phyloP scores from a whole-genome alignment of 257 asterid species.

The Penstemon barbatus region DNA sequence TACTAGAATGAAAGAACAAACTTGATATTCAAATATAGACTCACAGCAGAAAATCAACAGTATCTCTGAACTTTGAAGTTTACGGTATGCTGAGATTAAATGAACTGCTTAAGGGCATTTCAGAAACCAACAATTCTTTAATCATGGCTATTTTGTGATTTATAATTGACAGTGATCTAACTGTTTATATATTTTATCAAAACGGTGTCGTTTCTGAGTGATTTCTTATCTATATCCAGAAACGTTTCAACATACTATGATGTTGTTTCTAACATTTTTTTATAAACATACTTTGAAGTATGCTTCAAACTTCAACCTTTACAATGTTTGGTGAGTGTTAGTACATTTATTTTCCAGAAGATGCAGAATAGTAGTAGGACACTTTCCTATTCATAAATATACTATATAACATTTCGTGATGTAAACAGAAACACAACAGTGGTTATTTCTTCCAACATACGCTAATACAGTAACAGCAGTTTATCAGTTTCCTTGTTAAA shows the following conservation, averaged over 20 bases:
- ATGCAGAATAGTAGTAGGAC: too few relatives aligned
- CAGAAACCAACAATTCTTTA: slow-evolving; percentile 15
- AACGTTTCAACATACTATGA: not conserved
- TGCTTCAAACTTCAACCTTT: not conserved
- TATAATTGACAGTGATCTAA: not conserved
- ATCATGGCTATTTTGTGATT: slow-evolving; percentile 16
- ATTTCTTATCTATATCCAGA: slow-evolving; percentile 3
- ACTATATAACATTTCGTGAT: not conserved
- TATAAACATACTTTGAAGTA: not conserved
- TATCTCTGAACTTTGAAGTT: slow-evolving; percentile 19
- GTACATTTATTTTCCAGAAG: not conserved
- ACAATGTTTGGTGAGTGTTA: not conserved
- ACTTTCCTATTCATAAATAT: too few relatives aligned
- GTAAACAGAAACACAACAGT: not conserved
- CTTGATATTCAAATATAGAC: not conserved
- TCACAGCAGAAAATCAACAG: slow-evolving; percentile 8
- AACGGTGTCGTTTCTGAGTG: slow-evolving; percentile 15
- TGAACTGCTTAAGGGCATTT: slow-evolving; percentile 8
- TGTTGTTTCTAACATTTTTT: not conserved
- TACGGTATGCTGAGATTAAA: slow-evolving; percentile 18
- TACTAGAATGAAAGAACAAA: not conserved
- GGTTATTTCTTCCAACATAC: too few relatives aligned
- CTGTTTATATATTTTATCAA: not conserved
- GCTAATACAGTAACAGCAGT: too few relatives aligned
- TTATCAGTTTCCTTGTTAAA: too few relatives aligned